Evolutionary conservation across 495 filamentous ascomycete genomes (phyloP).

Genomic region (Cetradonia linearis): DNA sequence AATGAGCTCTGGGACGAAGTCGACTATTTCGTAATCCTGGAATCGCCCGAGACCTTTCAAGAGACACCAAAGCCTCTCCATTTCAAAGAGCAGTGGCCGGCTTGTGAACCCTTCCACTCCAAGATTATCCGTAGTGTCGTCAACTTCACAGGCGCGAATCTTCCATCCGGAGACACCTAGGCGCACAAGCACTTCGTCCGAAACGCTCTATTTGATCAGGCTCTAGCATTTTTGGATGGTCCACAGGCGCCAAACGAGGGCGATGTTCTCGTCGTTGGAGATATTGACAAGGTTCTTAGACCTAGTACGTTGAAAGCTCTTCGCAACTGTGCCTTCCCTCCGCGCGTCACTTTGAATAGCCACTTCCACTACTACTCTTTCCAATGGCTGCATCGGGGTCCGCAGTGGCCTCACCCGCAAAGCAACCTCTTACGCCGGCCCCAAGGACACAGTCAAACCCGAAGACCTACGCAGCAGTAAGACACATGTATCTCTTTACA

Average conservation of each 20-base stretch:
- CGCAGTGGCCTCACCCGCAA: slow-evolving; percentile 46
- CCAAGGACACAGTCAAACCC: slow-evolving; percentile 37
- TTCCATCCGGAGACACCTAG: slow-evolving; percentile 31
- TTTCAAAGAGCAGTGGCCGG: too few species aligned
- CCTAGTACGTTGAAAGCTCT: slow-evolving; percentile 36
- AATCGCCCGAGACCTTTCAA: slow-evolving; percentile 42
- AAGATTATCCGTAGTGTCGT: slow-evolving; percentile 48
- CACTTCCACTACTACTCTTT: slow-evolving; percentile 48
- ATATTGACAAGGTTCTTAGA: slow-evolving; percentile 44
- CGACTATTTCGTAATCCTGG: slow-evolving; percentile 51
- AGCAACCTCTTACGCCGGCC: slow-evolving; percentile 43
- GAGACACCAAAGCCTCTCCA: slow-evolving; percentile 38
- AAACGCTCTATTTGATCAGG: slow-evolving; percentile 41
- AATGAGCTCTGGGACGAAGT: slow-evolving; percentile 40
- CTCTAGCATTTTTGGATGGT: slow-evolving; percentile 35
- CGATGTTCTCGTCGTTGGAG: slow-evolving; percentile 32
- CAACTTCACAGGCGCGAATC: slow-evolving; percentile 32
- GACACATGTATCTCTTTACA: slow-evolving; percentile 31
- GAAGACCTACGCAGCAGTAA: slow-evolving; percentile 40
- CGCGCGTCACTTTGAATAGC: slow-evolving; percentile 39
- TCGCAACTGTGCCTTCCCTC: slow-evolving; percentile 40
- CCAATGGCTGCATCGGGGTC: slow-evolving; percentile 40
- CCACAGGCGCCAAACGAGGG: slow-evolving; percentile 24
- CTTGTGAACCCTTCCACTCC: slow-evolving; percentile 36
- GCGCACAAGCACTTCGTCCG: slow-evolving; percentile 40